Evolutionary conservation across 495 filamentous ascomycete genomes (phyloP), one percentile per base, ranked within the genome.

Genomic region (Aspergillus sclerotioniger): DNA sequence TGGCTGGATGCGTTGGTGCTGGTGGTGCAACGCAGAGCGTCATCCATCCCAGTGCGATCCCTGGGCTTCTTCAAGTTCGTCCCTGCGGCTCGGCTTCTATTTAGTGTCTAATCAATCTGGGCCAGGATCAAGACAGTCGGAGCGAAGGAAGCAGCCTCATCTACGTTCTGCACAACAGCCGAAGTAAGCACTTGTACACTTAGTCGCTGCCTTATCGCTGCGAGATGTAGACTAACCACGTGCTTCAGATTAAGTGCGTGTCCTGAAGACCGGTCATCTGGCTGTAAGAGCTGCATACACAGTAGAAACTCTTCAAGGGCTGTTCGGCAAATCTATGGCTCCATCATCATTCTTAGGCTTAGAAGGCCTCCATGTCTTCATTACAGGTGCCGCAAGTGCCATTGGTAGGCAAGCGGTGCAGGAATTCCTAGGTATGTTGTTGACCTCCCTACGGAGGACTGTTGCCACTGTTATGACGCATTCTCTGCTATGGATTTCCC

Each of bases 341-440:
- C 9, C 33, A 37, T 9, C 32, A 10, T 79, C 79, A 9, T 82
- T 80, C 55, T 67, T 84, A 20, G 73, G 68, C 3, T 61, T 85
- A 8, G 76, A 82, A 64, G 80, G 75, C 16, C 68, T 72, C 13
- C 81, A 84, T 70, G 80, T 78, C n/a, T 81, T 85, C 52, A 71
- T 85, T n/a, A 83, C 80, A 12, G 82, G 81, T 20, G 81, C 80
- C 21, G 76, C 77, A n/a, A 74, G 80, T 45, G 74, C 76, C 15
- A 82, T 83, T 68, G 82, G 82, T 1, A 60, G 75, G 58, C 60
- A 77, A 46, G 71, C 77, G 1, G 76, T 83, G 8, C 66, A 67
- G 49, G 80, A 84, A 57, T 82, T 85, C 51, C 63, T 85, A 32
- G 71, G 82, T 84, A 71, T 9, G 71, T 68, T 16, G 1, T 8